Percentiles rank a stretch among this genome's conserved stretches.
These are phyloP conservation scores for Diplogelasinospora grovesii DNA, from an alignment of 495 filamentous ascomycete genomes.

Conservation along the genomic window DNA sequence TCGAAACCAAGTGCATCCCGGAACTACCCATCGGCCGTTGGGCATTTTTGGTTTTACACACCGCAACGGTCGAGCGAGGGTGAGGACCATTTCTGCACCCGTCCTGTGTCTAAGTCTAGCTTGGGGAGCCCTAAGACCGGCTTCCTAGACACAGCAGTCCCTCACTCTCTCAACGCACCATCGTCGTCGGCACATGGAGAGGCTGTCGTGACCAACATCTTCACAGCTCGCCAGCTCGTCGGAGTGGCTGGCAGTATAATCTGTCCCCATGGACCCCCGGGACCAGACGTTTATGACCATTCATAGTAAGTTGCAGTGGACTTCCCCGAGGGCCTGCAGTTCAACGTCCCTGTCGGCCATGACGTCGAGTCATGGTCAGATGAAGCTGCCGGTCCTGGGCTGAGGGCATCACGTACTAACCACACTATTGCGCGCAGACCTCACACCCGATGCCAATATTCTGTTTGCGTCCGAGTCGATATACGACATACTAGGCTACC, in stretches of 20 bases:
- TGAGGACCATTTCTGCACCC: too few relatives aligned
- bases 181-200: slow-evolving; percentile 24
- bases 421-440: slow-evolving; percentile 49
- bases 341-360: too few relatives aligned
- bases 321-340: too few relatives aligned
- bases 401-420: too few relatives aligned
- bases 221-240: slow-evolving; percentile 26
- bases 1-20: too few relatives aligned
- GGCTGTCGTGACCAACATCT: slow-evolving; percentile 20
- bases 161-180: slow-evolving; percentile 8
- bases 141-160: slow-evolving; percentile 7
- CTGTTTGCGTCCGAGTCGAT: slow-evolving; percentile 81
- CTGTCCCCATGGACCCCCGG: slow-evolving; percentile 52
- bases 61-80: too few relatives aligned
- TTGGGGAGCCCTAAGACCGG: slow-evolving; percentile 14
- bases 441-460: slow-evolving; percentile 69
- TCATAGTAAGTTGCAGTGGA: slow-evolving; percentile 58
- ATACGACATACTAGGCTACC: slow-evolving; percentile 73
- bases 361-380: too few relatives aligned
- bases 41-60: too few relatives aligned
- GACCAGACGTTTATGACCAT: slow-evolving; percentile 90
- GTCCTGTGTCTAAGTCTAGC: too few relatives aligned
- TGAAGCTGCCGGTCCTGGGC: too few relatives aligned
- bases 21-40: too few relatives aligned
- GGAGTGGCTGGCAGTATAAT: slow-evolving; percentile 27